Conservation (phyloP, 352 stramenopile species). For the Globisporangium alternatum region DNA sequence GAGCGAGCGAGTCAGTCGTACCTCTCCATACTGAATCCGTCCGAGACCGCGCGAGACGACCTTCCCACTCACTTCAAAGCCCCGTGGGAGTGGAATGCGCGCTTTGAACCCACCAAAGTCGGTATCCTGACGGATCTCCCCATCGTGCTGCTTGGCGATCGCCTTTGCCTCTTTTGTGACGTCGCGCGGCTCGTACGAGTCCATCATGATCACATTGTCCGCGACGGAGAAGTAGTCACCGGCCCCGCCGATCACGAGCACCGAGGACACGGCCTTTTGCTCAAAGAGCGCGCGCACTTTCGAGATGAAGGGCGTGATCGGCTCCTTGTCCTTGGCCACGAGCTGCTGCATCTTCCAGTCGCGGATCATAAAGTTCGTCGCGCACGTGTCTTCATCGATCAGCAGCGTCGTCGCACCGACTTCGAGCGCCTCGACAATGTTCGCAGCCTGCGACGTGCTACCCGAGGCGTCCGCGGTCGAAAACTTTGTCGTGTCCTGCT, state of each 20-base stretch:
- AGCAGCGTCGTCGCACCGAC: conserved; percentile 91
- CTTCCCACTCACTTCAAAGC: conserved; percentile 72
- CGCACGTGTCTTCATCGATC: conserved; percentile 97
- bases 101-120: conserved; percentile 46
- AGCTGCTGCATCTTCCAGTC: conserved; percentile 97
- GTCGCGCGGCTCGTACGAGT: conserved; percentile 91
- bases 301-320: conserved; percentile 97
- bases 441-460: conserved; percentile 95
- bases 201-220: conserved; percentile 97
- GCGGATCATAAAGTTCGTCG: conserved; percentile 98
- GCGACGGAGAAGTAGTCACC: conserved; percentile 97
- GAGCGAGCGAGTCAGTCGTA: conserved; percentile 19
- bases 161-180: conserved; percentile 90
- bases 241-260: conserved; percentile 95
- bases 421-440: conserved; percentile 94
- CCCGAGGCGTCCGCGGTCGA: conserved; percentile 93
- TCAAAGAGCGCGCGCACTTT: conserved; percentile 92
- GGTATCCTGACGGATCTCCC: conserved; percentile 45
- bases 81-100: conserved; percentile 49
- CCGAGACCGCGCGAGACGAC: conserved; percentile 67
- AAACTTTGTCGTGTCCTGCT: conserved; percentile 91
- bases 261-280: conserved; percentile 87
- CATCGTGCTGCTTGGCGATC: conserved; percentile 76
- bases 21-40: conserved; percentile 86
- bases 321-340: conserved; percentile 94